Evolutionary conservation across 2,329 filamentous ascomycete genomes (phyloP).

Genomic region (Pseudogymnoascus sp.): DNA sequence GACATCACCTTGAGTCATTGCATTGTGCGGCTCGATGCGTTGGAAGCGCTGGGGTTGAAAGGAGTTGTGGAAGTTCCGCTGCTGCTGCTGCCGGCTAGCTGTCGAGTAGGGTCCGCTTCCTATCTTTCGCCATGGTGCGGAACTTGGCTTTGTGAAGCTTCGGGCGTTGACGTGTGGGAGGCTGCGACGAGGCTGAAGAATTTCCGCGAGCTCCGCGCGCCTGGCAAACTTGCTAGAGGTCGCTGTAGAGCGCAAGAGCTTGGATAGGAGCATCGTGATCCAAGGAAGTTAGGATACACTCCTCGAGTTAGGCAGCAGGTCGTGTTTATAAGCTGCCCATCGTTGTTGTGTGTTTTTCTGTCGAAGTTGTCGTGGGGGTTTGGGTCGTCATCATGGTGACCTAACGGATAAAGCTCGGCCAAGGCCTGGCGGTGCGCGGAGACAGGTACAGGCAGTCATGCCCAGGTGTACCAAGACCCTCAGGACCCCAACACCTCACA

Average conservation of each 20-base stretch:
- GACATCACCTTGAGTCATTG: no score
- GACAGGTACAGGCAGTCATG: neutral
- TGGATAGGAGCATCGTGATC: neutral
- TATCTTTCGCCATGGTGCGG: neutral
- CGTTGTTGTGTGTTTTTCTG: neutral
- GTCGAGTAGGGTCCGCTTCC: neutral
- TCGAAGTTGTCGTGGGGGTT: neutral
- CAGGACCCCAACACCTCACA: no score
- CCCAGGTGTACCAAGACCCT: neutral
- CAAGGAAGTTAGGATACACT: neutral
- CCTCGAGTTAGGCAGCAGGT: neutral
- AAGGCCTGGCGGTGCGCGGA: neutral
- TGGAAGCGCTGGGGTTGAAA: neutral
- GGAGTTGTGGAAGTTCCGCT: neutral
- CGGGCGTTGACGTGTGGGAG: neutral
- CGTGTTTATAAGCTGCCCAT: neutral
- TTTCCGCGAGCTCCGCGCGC: neutral
- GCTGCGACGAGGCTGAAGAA: neutral
- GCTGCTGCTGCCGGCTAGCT: neutral
- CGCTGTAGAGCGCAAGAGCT: neutral
- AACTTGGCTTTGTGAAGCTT: neutral
- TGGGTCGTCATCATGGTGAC: neutral
- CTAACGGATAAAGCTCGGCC: neutral
- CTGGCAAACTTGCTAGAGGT: neutral
- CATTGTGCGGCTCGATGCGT: conserved; percentile 13